Base-by-base conservation (phyloP, 2,329 filamentous ascomycete species). In the Coniochaeta hoffmannii region DNA sequence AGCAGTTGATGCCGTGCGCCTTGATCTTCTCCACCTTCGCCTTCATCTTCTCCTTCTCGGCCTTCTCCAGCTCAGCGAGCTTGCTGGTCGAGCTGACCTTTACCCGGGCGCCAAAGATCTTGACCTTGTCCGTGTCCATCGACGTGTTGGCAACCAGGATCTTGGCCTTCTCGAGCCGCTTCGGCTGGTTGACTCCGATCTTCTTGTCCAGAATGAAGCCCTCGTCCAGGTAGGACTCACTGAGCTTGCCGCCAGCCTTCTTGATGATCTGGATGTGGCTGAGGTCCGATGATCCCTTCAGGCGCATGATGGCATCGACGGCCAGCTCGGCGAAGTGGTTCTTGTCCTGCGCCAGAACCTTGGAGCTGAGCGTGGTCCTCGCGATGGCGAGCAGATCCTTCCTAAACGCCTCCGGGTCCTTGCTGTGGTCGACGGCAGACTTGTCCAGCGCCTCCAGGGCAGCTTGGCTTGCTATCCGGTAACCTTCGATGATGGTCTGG, bases 41-140 rank as follows among this genome's bases (percentile, higher is more conserved):
- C 81, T 92, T 95, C 94, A 99, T 99, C 86, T 97, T 97, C 66
- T 99, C 94, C 66, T 90, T 88, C 78, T 97, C 94, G 6, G 94
- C 94, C 81, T 95, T 96, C 74, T 99, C 94, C 55, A 99, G 80
- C 67, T 99, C 94, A n/a, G 94, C 94, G 52, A 99, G 82, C 80
- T 97, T 97, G 71, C 90, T 90, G 3, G 94, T 99, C 31, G 90
- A 93, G 63, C 90, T 89, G 58, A 99, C 94, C 82, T 97, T 97
- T 66, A 99, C 90, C 57, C 93, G 85, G 15, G 94, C 94, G 60
- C 94, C 94, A 66, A 99, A 99, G 66, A 99, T 97, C 82, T 99
- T 99, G 77, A 99, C 90, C 81, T 99, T 99, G 76, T 99, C 94
- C 34, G 94, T 99, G 74, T 99, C 94, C 94, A 99, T 99, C 12